Evolutionary conservation across 106 monocot genomes (phyloP).

Genomic region (Alisma plantagoaquatica): DNA sequence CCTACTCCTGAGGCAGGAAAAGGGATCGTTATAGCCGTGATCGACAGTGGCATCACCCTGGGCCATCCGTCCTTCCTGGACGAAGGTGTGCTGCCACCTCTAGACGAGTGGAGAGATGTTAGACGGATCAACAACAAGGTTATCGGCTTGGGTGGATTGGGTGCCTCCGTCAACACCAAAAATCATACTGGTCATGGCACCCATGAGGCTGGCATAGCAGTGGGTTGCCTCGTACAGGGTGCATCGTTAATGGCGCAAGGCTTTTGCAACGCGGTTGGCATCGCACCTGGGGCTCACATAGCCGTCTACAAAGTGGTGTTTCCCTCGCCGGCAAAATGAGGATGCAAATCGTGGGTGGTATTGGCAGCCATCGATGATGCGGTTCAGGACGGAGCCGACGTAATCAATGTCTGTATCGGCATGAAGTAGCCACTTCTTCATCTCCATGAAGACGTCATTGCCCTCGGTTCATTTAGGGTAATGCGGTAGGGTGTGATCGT

Average conservation of each 20-base stretch:
- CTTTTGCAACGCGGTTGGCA: conserved; percentile 51
- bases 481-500: conserved; percentile 51
- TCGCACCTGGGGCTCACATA: conserved; percentile 63
- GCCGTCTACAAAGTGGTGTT: conserved; percentile 93
- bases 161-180: conserved; percentile 15
- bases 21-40: conserved; percentile 40
- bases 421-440: conserved; percentile 30
- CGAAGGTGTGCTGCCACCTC: conserved; percentile 11
- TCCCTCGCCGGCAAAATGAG: no score
- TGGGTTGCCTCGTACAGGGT: conserved; percentile 34
- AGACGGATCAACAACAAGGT: no score
- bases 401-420: conserved; percentile 86
- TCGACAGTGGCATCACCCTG: conserved; percentile 60
- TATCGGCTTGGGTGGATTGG: no score
- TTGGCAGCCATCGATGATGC: conserved; percentile 83
- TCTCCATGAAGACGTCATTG: conserved; percentile 54
- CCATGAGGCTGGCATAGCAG: conserved; percentile 82
- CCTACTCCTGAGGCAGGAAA: conserved; percentile 37
- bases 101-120: conserved; percentile 23
- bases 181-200: conserved; percentile 68
- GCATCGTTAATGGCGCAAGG: conserved; percentile 52
- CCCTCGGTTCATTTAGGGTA: conserved; percentile 71
- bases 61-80: conserved; percentile 34
- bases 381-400: conserved; percentile 59
- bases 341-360: conserved; percentile 57